Evolutionary conservation across 2,329 filamentous ascomycete genomes (phyloP).

Genomic region (Colletotrichum sp.): DNA sequence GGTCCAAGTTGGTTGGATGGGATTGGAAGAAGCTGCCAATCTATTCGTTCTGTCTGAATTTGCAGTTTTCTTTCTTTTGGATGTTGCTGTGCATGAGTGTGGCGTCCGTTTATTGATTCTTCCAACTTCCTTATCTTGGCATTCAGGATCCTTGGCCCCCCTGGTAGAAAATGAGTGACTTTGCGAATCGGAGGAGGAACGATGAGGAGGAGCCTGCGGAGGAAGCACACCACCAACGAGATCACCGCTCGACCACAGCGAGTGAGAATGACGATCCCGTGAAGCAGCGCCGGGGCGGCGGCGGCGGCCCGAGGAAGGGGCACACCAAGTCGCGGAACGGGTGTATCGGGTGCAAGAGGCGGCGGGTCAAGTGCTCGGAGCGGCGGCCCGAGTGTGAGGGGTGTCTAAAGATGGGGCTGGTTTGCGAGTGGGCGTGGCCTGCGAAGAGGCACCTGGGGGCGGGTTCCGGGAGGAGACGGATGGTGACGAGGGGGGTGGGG

Average conservation of each 20-base stretch:
- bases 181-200: background rate
- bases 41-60: background rate
- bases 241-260: background rate
- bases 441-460: slow-evolving; percentile 17
- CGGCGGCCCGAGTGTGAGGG: slow-evolving; percentile 36
- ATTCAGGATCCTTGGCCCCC: background rate
- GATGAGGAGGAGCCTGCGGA: background rate
- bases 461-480: background rate
- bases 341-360: slow-evolving; percentile 35
- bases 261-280: background rate
- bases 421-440: slow-evolving; percentile 38
- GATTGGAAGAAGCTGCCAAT: background rate
- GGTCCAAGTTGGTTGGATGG: background rate
- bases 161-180: background rate
- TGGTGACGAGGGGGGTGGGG: background rate
- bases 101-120: background rate
- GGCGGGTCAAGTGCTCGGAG: slow-evolving; percentile 53
- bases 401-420: slow-evolving; percentile 39
- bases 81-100: background rate
- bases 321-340: slow-evolving; percentile 39
- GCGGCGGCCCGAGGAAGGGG: slow-evolving; percentile 37
- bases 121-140: background rate
- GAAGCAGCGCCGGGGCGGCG: background rate
- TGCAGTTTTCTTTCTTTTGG: background rate
- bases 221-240: fast-evolving